Percentiles rank a stretch among this genome's conserved stretches.
Evolutionary conservation across 2,329 filamentous ascomycete genomes (phyloP).

Genomic region (Trichoderma koningii): DNA sequence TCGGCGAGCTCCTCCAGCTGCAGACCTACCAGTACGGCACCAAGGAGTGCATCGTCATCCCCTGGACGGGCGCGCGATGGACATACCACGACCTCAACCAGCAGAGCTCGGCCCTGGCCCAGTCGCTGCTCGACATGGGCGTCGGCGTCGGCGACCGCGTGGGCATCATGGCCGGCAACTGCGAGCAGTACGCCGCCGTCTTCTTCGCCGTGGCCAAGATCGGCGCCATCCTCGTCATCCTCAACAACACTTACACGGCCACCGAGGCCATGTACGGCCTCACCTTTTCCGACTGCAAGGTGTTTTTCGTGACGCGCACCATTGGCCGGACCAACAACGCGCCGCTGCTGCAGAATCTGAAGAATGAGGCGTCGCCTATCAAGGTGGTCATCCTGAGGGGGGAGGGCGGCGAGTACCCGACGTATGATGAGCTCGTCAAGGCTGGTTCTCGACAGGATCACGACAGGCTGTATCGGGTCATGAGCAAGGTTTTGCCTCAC

Average conservation of each 20-base stretch:
- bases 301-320: conserved; percentile 70
- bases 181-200: conserved; percentile 77
- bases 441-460: conserved; percentile 52
- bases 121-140: conserved; percentile 66
- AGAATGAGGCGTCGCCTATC: conserved; percentile 47
- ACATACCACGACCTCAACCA: conserved; percentile 66
- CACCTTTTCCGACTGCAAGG: conserved; percentile 69
- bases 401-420: conserved; percentile 55
- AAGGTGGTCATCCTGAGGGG: conserved; percentile 64
- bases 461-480: conserved; percentile 54
- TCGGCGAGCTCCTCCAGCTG: conserved; percentile 71
- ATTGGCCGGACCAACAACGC: conserved; percentile 68
- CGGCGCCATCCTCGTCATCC: conserved; percentile 70
- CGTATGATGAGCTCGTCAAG: conserved; percentile 61
- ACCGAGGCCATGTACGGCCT: conserved; percentile 72
- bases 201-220: conserved; percentile 72
- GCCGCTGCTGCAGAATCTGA: conserved; percentile 58
- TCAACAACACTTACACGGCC: conserved; percentile 81
- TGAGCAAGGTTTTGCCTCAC: conserved; percentile 60
- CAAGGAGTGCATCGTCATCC: conserved; percentile 70
- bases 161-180: conserved; percentile 75
- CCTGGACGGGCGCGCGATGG: conserved; percentile 76
- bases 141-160: conserved; percentile 69
- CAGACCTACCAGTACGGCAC: conserved; percentile 67
- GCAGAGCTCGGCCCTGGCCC: conserved; percentile 62